Evolutionary conservation across 306 rosid genomes (phyloP).

Genomic region (Lathyrus sativus): DNA sequence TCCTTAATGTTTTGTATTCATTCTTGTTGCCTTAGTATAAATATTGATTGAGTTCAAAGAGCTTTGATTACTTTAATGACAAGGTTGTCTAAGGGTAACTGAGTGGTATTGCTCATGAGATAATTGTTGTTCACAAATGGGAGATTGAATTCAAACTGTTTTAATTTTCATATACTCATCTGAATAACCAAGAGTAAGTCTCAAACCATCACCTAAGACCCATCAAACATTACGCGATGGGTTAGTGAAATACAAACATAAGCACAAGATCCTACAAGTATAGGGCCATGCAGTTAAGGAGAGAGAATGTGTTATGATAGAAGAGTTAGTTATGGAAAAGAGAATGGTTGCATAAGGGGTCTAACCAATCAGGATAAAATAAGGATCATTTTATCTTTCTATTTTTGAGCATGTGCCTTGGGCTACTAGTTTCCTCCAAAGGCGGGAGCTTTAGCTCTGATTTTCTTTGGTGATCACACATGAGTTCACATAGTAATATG

Average conservation of each 20-base stretch:
- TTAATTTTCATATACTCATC: constrained; percentile 4
- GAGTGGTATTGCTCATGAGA: neutral
- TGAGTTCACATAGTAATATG: constrained; percentile 5
- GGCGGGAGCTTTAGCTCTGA: constrained; percentile 6
- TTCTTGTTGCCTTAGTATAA: neutral
- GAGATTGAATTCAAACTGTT: constrained; percentile 19
- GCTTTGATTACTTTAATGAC: constrained; percentile 24
- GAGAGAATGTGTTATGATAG: neutral
- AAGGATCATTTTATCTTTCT: neutral
- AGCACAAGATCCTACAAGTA: constrained; percentile 8
- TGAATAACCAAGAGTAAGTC: neutral
- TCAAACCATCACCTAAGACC: constrained; percentile 14
- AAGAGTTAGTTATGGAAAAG: constrained; percentile 4
- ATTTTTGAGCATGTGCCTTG: neutral
- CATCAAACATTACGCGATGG: neutral
- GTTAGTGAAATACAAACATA: neutral
- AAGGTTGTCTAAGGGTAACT: constrained; percentile 4
- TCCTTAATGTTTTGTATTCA: constrained; percentile 23
- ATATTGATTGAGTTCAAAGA: constrained; percentile 6
- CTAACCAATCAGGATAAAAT: neutral
- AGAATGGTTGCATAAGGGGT: neutral
- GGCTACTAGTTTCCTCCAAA: constrained; percentile 8
- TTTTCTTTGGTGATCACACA: constrained; percentile 9
- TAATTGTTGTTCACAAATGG: constrained; percentile 17
- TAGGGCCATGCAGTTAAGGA: neutral